phyloP scores from a whole-genome alignment of 441 rosid species.

The Viola pubescens region DNA sequence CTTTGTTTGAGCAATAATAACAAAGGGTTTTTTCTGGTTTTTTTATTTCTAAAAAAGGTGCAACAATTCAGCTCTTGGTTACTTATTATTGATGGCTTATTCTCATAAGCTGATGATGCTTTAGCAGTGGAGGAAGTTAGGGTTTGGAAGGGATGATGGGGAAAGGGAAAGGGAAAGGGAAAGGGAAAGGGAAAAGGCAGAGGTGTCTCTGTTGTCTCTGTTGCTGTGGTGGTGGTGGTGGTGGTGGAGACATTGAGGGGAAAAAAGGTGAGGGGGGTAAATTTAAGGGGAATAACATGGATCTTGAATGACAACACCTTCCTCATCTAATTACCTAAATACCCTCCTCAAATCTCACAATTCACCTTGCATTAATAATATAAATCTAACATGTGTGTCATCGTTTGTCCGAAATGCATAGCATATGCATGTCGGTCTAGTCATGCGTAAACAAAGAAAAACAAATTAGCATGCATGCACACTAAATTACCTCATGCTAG shows the following conservation, averaged over 20 bases:
- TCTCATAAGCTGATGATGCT: neutral
- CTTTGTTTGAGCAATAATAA: constrained; percentile 19
- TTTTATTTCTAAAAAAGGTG: constrained; percentile 14
- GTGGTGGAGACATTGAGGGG: constrained; percentile 17
- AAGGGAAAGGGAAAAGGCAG: no score
- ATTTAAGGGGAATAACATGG: constrained; percentile 20
- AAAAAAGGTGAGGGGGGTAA: constrained; percentile 8
- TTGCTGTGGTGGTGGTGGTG: constrained; percentile 13
- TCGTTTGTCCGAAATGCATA: no score
- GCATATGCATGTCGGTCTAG: no score
- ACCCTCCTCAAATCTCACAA: no score
- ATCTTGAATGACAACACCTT: constrained; percentile 28
- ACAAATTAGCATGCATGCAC: no score
- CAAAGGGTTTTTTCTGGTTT: constrained; percentile 7
- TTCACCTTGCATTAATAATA: no score
- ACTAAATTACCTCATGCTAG: no score
- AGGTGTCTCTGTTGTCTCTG: neutral
- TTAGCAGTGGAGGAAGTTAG: constrained; percentile 3
- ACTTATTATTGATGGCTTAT: neutral
- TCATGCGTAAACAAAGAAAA: no score
- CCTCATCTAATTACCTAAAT: neutral
- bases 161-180: no score
- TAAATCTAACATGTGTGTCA: no score
- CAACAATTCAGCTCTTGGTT: constrained; percentile 8
- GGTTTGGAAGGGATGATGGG: constrained; percentile 6